Percentiles rank a stretch among this genome's conserved stretches.
phyloP scores from a whole-genome alignment of 2,329 filamentous ascomycete species.

The Alternaria postmessia region DNA sequence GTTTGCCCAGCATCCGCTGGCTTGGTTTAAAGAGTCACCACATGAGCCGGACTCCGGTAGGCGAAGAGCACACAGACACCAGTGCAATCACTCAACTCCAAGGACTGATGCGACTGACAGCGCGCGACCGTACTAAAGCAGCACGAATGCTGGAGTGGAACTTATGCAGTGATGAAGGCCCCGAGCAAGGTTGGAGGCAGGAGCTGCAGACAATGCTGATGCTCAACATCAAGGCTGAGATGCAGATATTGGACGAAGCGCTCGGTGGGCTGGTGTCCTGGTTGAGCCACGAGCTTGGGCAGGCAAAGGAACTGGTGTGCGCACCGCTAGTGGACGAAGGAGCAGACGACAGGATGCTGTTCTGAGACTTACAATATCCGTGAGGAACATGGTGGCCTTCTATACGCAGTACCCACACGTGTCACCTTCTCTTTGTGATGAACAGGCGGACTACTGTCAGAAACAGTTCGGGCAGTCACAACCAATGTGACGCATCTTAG shows the following conservation, averaged over 20 bases:
- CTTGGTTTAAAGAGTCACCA: constrained; percentile 64
- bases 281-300: constrained; percentile 34
- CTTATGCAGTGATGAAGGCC: constrained; percentile 40
- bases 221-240: constrained; percentile 78
- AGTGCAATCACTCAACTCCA: constrained; percentile 37
- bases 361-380: constrained; percentile 18
- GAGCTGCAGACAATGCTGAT: constrained; percentile 78
- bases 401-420: background rate
- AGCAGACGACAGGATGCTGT: constrained; percentile 40
- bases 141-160: constrained; percentile 60
- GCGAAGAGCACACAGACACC: constrained; percentile 22
- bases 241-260: constrained; percentile 70
- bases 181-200: constrained; percentile 54
- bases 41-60: constrained; percentile 27
- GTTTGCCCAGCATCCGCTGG: constrained; percentile 66
- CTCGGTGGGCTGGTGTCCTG: constrained; percentile 43
- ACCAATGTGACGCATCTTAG: background rate
- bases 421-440: constrained; percentile 1
- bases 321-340: constrained; percentile 5
- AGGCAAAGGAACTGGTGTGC: constrained; percentile 6
- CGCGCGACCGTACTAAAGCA: constrained; percentile 67
- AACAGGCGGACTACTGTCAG: background rate
- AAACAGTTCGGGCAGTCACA: background rate
- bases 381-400: background rate
- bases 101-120: constrained; percentile 61